A percentile compares a stretch with the other conserved stretches of the same genome.
Conservation (phyloP, 2,329 filamentous ascomycete species). For the Diplodia seriata region DNA sequence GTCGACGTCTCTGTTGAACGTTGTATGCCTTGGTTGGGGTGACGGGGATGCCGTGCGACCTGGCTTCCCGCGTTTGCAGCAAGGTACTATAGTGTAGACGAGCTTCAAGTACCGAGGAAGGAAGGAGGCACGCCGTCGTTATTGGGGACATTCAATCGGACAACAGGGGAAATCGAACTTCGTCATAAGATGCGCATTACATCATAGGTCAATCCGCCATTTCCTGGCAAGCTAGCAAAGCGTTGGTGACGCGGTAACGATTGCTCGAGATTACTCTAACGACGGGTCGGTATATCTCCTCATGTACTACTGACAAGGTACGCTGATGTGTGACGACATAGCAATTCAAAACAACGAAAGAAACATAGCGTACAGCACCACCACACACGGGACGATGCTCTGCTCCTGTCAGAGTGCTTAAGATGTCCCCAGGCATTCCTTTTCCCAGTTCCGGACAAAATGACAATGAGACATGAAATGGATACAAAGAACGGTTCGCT, state of each 20-base stretch:
- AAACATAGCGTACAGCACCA: constrained; percentile 29
- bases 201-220: background rate
- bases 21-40: constrained; percentile 18
- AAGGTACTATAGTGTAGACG: background rate
- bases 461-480: constrained; percentile 8
- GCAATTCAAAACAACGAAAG: constrained; percentile 15
- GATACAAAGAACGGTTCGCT: constrained; percentile 25
- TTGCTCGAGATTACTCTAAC: constrained; percentile 30
- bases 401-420: constrained; percentile 24
- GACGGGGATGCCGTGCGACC: constrained; percentile 20
- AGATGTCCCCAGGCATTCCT: constrained; percentile 3
- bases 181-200: constrained; percentile 21
- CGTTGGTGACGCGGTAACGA: constrained; percentile 15
- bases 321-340: constrained; percentile 23
- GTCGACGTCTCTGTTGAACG: constrained; percentile 17
- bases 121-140: constrained; percentile 7
- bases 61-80: constrained; percentile 10
- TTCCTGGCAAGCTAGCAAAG: constrained; percentile 14
- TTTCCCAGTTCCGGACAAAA: constrained; percentile 19
- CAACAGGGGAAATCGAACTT: constrained; percentile 14
- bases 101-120: constrained; percentile 9
- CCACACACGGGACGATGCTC: constrained; percentile 20
- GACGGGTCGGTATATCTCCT: constrained; percentile 23
- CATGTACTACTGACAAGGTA: constrained; percentile 21
- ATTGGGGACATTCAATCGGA: constrained; percentile 6